Evolutionary conservation across 345 rosid genomes (phyloP).

Genomic region (Salix brachista): DNA sequence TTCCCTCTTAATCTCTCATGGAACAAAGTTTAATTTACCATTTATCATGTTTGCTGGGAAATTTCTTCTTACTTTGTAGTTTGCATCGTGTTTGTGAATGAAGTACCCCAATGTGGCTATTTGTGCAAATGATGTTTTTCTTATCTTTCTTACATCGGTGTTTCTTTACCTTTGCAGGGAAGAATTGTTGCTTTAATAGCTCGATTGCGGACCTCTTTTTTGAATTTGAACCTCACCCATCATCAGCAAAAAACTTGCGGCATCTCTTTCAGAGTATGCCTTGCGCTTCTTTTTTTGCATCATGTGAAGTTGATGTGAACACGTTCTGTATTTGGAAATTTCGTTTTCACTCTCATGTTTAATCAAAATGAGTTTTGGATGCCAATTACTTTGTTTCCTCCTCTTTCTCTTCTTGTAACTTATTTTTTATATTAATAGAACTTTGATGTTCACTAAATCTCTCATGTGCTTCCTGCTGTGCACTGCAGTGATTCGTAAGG

Average conservation of each 20-base stretch:
- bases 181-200: constrained; percentile 76
- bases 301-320: not conserved
- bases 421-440: too few species aligned
- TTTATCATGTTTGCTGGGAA: not conserved
- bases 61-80: not conserved
- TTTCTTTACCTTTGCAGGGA: constrained; percentile 45
- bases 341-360: not conserved
- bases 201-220: constrained; percentile 61
- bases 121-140: not conserved
- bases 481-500: constrained; percentile 82
- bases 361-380: not conserved
- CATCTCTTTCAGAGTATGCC: constrained; percentile 89
- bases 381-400: not conserved
- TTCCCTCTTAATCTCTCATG: constrained; percentile 10
- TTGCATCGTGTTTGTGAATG: not conserved
- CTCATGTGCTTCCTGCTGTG: not conserved
- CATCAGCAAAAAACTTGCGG: constrained; percentile 76
- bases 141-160: not conserved
- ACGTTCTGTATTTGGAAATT: constrained; percentile 5
- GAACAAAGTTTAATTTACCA: not conserved
- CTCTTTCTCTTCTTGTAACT: not conserved
- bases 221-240: constrained; percentile 84
- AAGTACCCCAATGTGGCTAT: not conserved
- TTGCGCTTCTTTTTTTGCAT: constrained; percentile 1
- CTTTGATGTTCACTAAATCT: not conserved